Evolutionary conservation across 116 monocot genomes (phyloP), one percentile per base, ranked within the genome.

Genomic region (Posidonia oceanica): DNA sequence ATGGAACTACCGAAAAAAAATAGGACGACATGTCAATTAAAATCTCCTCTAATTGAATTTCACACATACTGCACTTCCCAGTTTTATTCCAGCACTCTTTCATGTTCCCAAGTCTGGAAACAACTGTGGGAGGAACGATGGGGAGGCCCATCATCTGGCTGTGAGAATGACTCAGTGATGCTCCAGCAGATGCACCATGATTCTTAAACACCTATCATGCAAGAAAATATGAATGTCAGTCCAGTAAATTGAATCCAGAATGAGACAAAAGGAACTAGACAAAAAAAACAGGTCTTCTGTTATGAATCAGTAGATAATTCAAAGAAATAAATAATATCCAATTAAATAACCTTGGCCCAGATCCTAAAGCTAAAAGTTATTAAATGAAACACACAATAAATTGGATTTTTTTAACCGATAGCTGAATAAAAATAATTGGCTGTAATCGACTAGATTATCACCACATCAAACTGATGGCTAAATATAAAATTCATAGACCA

Each of bases 121-220:
- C 73, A 38, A 84, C 92, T 16, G 82, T 71, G 0, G 92, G 81
- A 71, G 97, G 97, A 63, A 98, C 72, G 14, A 98, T 52, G 51
- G 97, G 97, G 65, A 92, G 74, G 23, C 85, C 97, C 38, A 98
- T 80, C 18, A 98, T 89, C 72, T 98, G 97, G 77, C 93, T 90
- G 76, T 98, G 97, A 5, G 92, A 89, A 87, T 98, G 97, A 68
- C 79, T 79, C 93, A 98, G 80, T 12, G 97, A 98, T 66, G 97
- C 97, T 66, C 92, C 97, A 56, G 97, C 97, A 36, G 93, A 85
- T 54, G 86, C 93, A 51, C 97, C 97, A 56, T 98, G 74, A 75
- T 98, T 98, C 79, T 98, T 98, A 66, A 98, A 98, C 18, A 98
- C 87, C 96, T 96, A 39, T 67, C 3, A 52, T 16, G 63, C 38